Conservation (phyloP, 768 basidiomycete genomes). For the Suillus hirtellus region DNA sequence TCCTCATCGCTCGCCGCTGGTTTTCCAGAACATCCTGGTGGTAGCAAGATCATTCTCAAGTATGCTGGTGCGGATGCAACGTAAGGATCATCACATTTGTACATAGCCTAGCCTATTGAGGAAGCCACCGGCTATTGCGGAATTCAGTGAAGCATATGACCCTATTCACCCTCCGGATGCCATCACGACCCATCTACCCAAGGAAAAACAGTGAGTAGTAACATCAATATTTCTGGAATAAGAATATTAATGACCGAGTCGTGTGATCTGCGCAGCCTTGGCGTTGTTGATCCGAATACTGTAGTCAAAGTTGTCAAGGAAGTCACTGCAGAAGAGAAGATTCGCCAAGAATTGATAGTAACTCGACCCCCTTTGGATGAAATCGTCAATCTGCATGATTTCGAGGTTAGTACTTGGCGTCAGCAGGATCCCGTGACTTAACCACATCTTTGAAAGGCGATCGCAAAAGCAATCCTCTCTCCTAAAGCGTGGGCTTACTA, state of each 20-base stretch:
- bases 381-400: slow-evolving; percentile 91
- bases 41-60: slow-evolving; percentile 81
- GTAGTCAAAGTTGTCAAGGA: slow-evolving; percentile 60
- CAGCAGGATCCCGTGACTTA: slow-evolving; percentile 11
- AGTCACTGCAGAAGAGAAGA: slow-evolving; percentile 72
- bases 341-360: slow-evolving; percentile 58
- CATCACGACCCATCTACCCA: slow-evolving; percentile 72
- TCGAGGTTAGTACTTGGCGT: slow-evolving; percentile 58
- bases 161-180: slow-evolving; percentile 88
- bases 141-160: slow-evolving; percentile 70
- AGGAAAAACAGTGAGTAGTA: slow-evolving; percentile 74
- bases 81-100: slow-evolving; percentile 40
- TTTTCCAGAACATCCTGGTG: slow-evolving; percentile 67
- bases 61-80: slow-evolving; percentile 91
- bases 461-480: slow-evolving; percentile 79
- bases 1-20: background rate
- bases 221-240: background rate
- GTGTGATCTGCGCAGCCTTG: slow-evolving; percentile 46
- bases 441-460: slow-evolving; percentile 49
- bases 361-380: slow-evolving; percentile 73
- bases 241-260: background rate
- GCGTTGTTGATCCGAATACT: slow-evolving; percentile 68
- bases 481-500: slow-evolving; percentile 97
- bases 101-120: background rate
- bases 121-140: slow-evolving; percentile 5